Evolutionary conservation across 2,329 filamentous ascomycete genomes (phyloP).

Genomic region (Sporothrix sp.): DNA sequence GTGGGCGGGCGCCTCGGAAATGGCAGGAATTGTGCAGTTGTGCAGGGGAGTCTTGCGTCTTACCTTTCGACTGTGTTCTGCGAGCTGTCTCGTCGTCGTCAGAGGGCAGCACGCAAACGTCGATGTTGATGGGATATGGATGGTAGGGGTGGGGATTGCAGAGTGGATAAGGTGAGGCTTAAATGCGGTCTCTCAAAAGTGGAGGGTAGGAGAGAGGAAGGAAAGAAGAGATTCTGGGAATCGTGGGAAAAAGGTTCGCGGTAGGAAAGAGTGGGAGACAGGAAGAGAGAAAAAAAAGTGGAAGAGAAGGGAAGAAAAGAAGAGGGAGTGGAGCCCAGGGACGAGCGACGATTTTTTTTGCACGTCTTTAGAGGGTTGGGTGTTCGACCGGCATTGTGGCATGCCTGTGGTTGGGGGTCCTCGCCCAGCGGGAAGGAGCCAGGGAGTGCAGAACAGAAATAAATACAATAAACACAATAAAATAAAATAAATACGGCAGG

Average conservation of each 20-base stretch:
- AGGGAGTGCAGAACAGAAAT: neutral
- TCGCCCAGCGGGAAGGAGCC: neutral
- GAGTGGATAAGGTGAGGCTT: conserved; percentile 19
- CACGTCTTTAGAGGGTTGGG: conserved; percentile 8
- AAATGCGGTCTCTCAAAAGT: conserved; percentile 19
- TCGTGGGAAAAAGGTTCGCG: conserved; percentile 8
- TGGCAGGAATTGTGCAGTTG: neutral
- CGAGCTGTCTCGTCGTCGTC: conserved; percentile 11
- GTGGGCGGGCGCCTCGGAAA: neutral
- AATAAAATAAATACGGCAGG: conserved; percentile 1
- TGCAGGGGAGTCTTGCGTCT: neutral
- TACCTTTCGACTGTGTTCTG: conserved; percentile 9
- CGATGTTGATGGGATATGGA: conserved; percentile 11
- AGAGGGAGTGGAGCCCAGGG: conserved; percentile 21
- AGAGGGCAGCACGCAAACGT: conserved; percentile 10
- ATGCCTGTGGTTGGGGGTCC: conserved; percentile 5
- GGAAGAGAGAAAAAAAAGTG: conserved; percentile 11
- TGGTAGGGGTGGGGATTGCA: conserved; percentile 18
- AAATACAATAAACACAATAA: neutral
- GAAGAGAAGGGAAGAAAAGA: conserved; percentile 16
- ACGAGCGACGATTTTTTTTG: conserved; percentile 3
- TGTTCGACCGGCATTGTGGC: conserved; percentile 2
- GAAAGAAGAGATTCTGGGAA: conserved; percentile 8
- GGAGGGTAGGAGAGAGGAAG: conserved; percentile 17
- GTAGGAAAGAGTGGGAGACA: conserved; percentile 9